phyloP scores from a whole-genome alignment of 352 stramenopile genomes.

The Globisporangium canariense region DNA sequence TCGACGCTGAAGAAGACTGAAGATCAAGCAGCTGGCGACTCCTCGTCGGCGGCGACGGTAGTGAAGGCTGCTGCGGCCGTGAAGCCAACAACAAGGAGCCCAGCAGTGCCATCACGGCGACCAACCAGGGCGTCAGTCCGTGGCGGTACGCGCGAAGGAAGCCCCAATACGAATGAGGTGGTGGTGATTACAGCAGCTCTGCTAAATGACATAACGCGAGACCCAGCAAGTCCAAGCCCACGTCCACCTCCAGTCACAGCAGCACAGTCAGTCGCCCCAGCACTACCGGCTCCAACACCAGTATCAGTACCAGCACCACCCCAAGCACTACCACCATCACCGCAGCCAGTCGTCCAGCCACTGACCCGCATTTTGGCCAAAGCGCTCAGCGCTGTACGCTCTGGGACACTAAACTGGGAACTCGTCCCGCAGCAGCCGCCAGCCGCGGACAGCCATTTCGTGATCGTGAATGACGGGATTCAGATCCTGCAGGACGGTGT shows the following conservation, averaged over 20 bases:
- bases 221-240: not conserved
- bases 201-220: not conserved
- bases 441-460: slow-evolving; percentile 19
- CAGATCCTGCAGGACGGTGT: slow-evolving; percentile 27
- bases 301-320: not conserved
- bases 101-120: not conserved
- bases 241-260: not conserved
- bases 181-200: not conserved
- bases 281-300: not conserved
- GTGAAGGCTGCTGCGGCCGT: not conserved
- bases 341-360: not conserved
- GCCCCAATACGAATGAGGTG: not conserved
- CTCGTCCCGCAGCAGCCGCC: slow-evolving; percentile 14
- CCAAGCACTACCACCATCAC: not conserved
- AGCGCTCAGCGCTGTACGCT: slow-evolving; percentile 34
- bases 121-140: not conserved
- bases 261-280: not conserved
- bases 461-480: slow-evolving; percentile 28
- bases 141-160: not conserved
- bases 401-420: slow-evolving; percentile 40
- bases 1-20: not conserved
- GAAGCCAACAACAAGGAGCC: not conserved
- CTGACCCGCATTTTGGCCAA: slow-evolving; percentile 17
- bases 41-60: not conserved
- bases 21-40: not conserved